Percentiles rank a stretch among this genome's conserved stretches.
Conservation (phyloP, 129 eudicot species). For the Arctium minus region DNA sequence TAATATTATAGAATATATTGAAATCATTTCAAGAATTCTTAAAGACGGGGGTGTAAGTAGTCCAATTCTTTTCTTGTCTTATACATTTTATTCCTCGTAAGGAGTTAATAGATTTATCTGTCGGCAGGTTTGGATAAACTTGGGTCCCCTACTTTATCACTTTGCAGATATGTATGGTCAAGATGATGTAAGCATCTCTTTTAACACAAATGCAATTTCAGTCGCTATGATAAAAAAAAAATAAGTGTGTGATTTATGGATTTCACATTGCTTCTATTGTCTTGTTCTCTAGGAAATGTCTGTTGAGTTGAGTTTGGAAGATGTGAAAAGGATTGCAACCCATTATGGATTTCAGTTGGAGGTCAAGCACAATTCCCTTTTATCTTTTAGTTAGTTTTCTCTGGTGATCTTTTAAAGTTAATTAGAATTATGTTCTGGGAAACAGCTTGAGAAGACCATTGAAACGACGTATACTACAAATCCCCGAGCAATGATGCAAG, state of each 20-base stretch:
- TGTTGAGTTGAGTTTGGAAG: slow-evolving; percentile 93
- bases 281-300: slow-evolving; percentile 71
- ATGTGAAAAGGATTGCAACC: slow-evolving; percentile 74
- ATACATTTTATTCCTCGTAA: background rate
- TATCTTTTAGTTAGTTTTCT: background rate
- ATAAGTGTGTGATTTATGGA: background rate
- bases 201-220: background rate
- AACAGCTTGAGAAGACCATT: slow-evolving; percentile 75
- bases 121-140: slow-evolving; percentile 90
- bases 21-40: slow-evolving; percentile 77
- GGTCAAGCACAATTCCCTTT: slow-evolving; percentile 35
- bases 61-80: slow-evolving; percentile 1
- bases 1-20: slow-evolving; percentile 86
- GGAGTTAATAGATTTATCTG: slow-evolving; percentile 13
- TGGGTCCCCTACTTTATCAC: slow-evolving; percentile 97
- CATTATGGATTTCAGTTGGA: slow-evolving; percentile 82
- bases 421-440: background rate
- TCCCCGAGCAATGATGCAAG: slow-evolving; percentile 95
- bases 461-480: slow-evolving; percentile 87
- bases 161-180: slow-evolving; percentile 82
- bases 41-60: slow-evolving; percentile 94
- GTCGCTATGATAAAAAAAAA: background rate
- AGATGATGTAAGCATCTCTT: slow-evolving; percentile 61
- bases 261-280: slow-evolving; percentile 15
- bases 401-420: background rate